Conservation (phyloP, 176 grass and related monocot genomes). For the Oryza officinalis region DNA sequence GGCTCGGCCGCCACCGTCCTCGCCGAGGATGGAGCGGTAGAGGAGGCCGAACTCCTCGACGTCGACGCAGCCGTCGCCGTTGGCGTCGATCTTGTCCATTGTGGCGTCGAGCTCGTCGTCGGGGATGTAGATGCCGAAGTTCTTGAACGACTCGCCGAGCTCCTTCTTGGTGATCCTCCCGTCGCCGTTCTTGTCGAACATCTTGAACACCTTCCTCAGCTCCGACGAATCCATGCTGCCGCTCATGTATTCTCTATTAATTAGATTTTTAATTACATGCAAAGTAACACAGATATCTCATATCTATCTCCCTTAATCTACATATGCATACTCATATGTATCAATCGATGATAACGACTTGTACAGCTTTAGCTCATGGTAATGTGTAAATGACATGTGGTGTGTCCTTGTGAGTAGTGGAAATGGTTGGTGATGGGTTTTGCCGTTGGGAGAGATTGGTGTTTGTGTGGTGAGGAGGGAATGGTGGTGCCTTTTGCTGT, state of each 20-base stretch:
- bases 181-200: slow-evolving; percentile 75
- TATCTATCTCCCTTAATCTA: neutral
- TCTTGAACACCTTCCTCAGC: slow-evolving; percentile 69
- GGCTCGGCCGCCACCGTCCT: neutral
- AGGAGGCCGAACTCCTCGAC: slow-evolving; percentile 68
- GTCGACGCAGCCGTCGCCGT: slow-evolving; percentile 71
- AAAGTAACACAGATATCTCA: neutral
- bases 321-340: slow-evolving; percentile 11
- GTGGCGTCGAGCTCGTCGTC: slow-evolving; percentile 58
- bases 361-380: no score
- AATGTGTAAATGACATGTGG: neutral
- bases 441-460: neutral
- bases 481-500: neutral
- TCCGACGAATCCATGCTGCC: slow-evolving; percentile 55
- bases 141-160: slow-evolving; percentile 61
- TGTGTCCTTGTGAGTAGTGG: neutral
- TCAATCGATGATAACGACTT: neutral
- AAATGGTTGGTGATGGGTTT: slow-evolving; percentile 11
- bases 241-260: no score
- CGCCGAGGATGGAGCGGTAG: slow-evolving; percentile 56
- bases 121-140: slow-evolving; percentile 66
- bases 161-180: slow-evolving; percentile 73
- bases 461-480: slow-evolving; percentile 36
- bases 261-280: neutral
- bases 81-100: slow-evolving; percentile 67